Evolutionary conservation across 2,329 filamentous ascomycete genomes (phyloP), one percentile per base, ranked within the genome.

Genomic region (Aspergillus sp.): DNA sequence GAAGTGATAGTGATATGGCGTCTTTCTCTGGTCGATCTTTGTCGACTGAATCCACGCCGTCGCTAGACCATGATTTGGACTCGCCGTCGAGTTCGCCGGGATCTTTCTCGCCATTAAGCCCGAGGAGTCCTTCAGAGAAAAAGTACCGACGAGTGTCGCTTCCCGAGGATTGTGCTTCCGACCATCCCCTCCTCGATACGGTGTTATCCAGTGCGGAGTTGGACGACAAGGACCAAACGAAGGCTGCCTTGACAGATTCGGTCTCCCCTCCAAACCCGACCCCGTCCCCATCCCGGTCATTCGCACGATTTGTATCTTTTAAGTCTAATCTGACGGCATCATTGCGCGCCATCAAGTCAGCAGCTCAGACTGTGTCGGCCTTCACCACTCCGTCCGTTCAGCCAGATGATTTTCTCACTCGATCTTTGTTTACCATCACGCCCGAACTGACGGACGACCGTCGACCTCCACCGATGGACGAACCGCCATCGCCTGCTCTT

Each of bases 291-390:
- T 50, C 64, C 55, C 50, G 64, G 56, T 51, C 60, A 58, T 54
- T 67, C 35, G 71, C 73, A 41, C 73, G 74, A 46, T 53, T 73
- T 4, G 68, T 68, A 44, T 70, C 69, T 15, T 80, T 84, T 67
- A 82, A 79, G 52, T 84, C 81, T 0, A 84, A 84, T 51, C 68
- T 84, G 39, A 84, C 81, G 0, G 78, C 80, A 2, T 84, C 81
- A 0, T 63, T 84, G 17, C 77, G 80, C 51, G 80, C 78, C 3
- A 73, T 84, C 44, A 82, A 79, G 63, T 78, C 78, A 5, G 79
- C 79, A 0, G 80, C 80, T 9, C 80, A 77, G 48, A 80, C 78
- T 0, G 78, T 84, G 39, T 81, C 80, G 5, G 79, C 79, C 45
- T 78, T 83, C 53, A 74, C 77, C 13, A 74, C 76, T 13, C 65